These are phyloP conservation scores for Dactylorhiza incarnata DNA, from an alignment of 106 monocot species.

Conservation along the genomic window DNA sequence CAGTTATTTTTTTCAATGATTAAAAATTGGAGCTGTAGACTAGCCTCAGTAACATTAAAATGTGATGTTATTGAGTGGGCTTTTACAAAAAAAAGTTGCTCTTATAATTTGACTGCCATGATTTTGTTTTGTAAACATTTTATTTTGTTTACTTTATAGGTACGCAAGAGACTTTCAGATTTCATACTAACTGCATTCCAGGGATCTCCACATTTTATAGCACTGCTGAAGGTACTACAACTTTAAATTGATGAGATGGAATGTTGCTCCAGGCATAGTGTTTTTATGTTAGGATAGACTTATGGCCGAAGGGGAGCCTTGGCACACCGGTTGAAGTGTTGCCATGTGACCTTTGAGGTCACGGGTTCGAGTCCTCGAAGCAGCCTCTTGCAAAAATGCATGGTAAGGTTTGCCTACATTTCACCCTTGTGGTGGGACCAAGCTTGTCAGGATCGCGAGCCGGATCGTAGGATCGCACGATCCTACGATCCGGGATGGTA, in stretches of 20 bases:
- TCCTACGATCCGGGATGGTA: too few species aligned
- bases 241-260: not conserved
- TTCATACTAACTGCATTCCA: constrained; percentile 86
- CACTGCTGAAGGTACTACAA: constrained; percentile 66
- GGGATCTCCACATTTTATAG: constrained; percentile 67
- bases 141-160: constrained; percentile 29
- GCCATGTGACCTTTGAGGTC: too few species aligned
- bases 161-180: constrained; percentile 59
- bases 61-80: not conserved
- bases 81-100: not conserved
- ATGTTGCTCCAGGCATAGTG: not conserved
- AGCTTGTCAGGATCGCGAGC: too few species aligned
- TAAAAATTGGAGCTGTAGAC: not conserved
- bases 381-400: too few species aligned
- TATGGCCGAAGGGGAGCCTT: too few species aligned
- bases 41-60: not conserved
- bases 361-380: too few species aligned
- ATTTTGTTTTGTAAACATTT: not conserved
- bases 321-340: too few species aligned
- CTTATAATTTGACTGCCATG: not conserved
- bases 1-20: not conserved
- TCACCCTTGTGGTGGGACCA: too few species aligned
- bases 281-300: not conserved
- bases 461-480: too few species aligned
- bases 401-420: too few species aligned